Conservation (phyloP, 1,139 yeast genomes). For the Debaryomyces subglobosus region DNA sequence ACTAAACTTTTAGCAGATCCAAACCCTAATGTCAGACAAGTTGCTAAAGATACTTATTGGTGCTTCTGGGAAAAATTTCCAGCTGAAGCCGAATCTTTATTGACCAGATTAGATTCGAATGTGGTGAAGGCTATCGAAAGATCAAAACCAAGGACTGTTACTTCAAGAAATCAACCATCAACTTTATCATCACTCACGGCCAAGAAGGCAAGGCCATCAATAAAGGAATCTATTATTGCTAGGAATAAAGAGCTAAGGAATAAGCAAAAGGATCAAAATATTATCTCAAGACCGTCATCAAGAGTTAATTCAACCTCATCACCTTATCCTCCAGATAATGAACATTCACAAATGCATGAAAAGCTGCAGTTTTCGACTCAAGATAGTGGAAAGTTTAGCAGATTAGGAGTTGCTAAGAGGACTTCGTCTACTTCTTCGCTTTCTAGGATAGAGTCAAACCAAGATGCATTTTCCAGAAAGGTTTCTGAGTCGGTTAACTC, state of each 20-base stretch:
- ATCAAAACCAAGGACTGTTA: conserved; percentile 44
- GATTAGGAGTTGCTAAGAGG: conserved; percentile 13
- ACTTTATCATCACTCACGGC: conserved; percentile 7
- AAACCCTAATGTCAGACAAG: conserved; percentile 76
- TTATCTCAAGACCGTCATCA: conserved; percentile 29
- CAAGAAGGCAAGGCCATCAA: conserved; percentile 29
- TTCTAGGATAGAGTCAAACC: conserved; percentile 2
- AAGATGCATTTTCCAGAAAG: neutral
- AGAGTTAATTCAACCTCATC: conserved; percentile 15
- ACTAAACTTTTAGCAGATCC: conserved; percentile 74
- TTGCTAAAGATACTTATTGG: conserved; percentile 79
- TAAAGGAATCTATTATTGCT: conserved; percentile 38
- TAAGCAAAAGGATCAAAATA: conserved; percentile 22
- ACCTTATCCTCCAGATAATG: conserved; percentile 4
- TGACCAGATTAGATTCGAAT: conserved; percentile 47
- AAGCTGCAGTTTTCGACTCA: neutral
- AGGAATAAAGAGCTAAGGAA: conserved; percentile 34
- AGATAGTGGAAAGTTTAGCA: neutral
- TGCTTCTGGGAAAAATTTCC: conserved; percentile 52
- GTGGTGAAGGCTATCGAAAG: conserved; percentile 45
- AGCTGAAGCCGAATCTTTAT: conserved; percentile 53
- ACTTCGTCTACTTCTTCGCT: conserved; percentile 6
- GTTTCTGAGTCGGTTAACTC: neutral
- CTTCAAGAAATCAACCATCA: conserved; percentile 11
- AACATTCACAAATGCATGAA: neutral